These are phyloP conservation scores for Hirsutella rhossiliensis DNA, from an alignment of 2,329 filamentous ascomycete species.

Conservation along the genomic window DNA sequence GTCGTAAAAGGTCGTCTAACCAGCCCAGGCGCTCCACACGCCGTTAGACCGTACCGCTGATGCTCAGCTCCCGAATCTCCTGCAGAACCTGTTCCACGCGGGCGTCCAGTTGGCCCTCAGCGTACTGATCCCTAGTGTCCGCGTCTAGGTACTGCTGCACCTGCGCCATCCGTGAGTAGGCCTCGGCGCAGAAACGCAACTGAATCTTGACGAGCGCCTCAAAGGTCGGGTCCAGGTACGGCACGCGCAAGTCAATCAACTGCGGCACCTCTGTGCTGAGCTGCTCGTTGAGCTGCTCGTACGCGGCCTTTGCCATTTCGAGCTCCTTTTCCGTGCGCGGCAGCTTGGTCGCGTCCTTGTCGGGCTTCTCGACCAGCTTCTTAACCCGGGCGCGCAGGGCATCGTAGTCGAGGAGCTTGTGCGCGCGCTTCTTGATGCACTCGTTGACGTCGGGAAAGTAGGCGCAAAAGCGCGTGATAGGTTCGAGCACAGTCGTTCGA, in stretches of 20 bases:
- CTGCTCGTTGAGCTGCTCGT: slow-evolving; percentile 96
- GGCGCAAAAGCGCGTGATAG: slow-evolving; percentile 89
- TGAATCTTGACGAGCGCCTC: slow-evolving; percentile 99
- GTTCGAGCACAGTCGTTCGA: slow-evolving; percentile 84
- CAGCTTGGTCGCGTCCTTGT: slow-evolving; percentile 95
- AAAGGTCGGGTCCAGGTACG: slow-evolving; percentile 93
- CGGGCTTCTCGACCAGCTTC: slow-evolving; percentile 92
- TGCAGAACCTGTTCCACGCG: slow-evolving; percentile 91
- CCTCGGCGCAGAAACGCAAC: slow-evolving; percentile 92
- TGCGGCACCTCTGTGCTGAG: slow-evolving; percentile 86
- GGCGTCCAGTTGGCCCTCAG: slow-evolving; percentile 80
- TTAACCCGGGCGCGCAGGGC: slow-evolving; percentile 92
- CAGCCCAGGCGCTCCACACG: not conserved
- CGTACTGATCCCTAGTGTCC: slow-evolving; percentile 92
- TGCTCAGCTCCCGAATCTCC: slow-evolving; percentile 93
- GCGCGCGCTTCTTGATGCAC: slow-evolving; percentile 97
- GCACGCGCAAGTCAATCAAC: slow-evolving; percentile 90
- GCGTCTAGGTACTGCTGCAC: slow-evolving; percentile 97
- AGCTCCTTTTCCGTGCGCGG: slow-evolving; percentile 93
- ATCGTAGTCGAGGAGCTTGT: slow-evolving; percentile 98
- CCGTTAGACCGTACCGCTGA: slow-evolving; percentile 55
- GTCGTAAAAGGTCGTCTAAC: not conserved
- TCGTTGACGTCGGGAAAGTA: slow-evolving; percentile 99
- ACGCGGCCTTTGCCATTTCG: slow-evolving; percentile 84
- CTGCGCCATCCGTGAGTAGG: slow-evolving; percentile 95